phyloP scores from a whole-genome alignment of 306 rosid genomes.

The Chamaecrista fasciculata region DNA sequence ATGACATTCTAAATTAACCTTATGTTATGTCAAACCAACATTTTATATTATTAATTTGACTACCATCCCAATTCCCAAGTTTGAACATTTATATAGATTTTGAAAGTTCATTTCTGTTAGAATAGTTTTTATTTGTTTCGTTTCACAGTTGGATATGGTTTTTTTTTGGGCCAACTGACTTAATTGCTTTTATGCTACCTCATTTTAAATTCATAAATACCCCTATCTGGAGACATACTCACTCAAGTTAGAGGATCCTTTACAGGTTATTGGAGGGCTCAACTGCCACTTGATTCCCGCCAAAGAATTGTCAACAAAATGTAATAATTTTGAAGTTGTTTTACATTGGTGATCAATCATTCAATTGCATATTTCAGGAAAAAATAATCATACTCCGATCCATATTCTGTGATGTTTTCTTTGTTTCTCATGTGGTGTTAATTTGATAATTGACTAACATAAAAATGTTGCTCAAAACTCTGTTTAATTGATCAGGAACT shows the following conservation, averaged over 20 bases:
- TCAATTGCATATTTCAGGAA: background rate
- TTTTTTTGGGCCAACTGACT: too few species aligned
- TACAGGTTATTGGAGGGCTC: constrained; percentile 6
- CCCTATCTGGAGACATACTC: background rate
- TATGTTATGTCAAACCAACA: background rate
- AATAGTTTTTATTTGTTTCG: background rate
- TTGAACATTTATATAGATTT: background rate
- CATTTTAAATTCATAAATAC: background rate
- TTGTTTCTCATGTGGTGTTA: background rate
- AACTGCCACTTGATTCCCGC: background rate
- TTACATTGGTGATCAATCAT: background rate
- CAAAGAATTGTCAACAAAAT: constrained; percentile 12
- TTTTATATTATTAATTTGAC: background rate
- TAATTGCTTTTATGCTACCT: background rate
- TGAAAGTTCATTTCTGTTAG: background rate
- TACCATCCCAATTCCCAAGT: too few species aligned
- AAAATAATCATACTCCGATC: background rate
- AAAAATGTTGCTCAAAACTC: background rate
- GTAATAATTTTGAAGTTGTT: background rate
- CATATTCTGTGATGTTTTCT: background rate
- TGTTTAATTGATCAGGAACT: background rate
- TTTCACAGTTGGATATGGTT: background rate
- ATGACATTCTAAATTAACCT: background rate
- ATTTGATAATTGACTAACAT: background rate
- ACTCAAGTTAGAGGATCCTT: background rate